phyloP scores from a whole-genome alignment of 441 rosid species.

The Corymbia citriodora region DNA sequence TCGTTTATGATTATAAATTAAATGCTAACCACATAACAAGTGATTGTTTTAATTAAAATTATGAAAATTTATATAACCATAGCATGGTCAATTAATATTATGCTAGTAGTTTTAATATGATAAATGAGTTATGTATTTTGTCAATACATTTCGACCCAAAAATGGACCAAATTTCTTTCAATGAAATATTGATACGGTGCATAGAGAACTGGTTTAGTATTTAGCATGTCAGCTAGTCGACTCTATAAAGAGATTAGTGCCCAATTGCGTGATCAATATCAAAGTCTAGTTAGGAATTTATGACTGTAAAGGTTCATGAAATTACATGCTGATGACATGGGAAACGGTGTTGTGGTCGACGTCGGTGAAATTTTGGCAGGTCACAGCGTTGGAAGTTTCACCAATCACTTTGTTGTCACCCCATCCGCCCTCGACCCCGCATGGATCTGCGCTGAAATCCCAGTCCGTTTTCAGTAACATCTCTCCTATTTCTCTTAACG shows the following conservation, averaged over 20 bases:
- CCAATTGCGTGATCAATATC: fast-evolving
- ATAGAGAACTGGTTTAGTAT: no score
- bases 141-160: no score
- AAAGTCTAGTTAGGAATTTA: neutral
- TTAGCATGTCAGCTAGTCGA: no score
- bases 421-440: neutral
- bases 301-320: neutral
- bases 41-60: no score
- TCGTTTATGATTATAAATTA: no score
- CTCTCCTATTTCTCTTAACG: neutral
- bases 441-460: neutral
- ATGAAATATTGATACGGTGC: no score
- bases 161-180: fast-evolving
- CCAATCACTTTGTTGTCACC: fast-evolving
- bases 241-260: neutral
- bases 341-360: conserved; percentile 28
- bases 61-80: no score
- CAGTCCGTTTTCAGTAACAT: neutral
- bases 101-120: no score
- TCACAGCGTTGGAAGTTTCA: neutral
- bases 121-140: no score
- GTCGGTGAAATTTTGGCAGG: neutral
- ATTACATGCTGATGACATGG: conserved; percentile 46
- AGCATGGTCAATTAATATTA: no score
- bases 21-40: no score